phyloP scores from a whole-genome alignment of 2,329 filamentous ascomycete species.

The Colletotrichum sp. region DNA sequence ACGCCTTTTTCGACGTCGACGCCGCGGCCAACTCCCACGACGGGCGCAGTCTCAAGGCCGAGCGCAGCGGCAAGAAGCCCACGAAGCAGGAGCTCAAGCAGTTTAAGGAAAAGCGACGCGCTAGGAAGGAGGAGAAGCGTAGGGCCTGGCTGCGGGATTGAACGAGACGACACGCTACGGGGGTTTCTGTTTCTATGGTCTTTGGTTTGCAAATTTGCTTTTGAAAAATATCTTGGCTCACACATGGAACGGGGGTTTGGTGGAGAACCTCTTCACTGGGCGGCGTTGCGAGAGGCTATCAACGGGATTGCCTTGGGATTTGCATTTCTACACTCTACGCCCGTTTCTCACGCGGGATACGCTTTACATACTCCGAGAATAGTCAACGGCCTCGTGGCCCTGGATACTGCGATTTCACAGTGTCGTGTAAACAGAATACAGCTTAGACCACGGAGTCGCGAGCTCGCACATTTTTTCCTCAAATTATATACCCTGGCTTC shows the following conservation, averaged over 20 bases:
- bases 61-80: slow-evolving; percentile 84
- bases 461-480: neutral
- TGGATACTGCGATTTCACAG: slow-evolving; percentile 13
- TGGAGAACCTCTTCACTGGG: neutral
- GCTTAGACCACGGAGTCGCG: neutral
- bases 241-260: neutral
- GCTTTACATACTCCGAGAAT: neutral
- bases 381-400: neutral
- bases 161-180: slow-evolving; percentile 28
- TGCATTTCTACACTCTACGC: neutral
- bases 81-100: slow-evolving; percentile 86
- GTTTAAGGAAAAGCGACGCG: slow-evolving; percentile 88
- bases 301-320: neutral
- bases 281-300: slow-evolving; percentile 15
- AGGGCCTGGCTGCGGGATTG: slow-evolving; percentile 89
- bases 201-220: neutral
- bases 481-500: neutral
- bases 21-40: slow-evolving; percentile 91
- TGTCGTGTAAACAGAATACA: slow-evolving; percentile 15
- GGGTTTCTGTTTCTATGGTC: neutral
- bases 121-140: slow-evolving; percentile 93
- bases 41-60: slow-evolving; percentile 88
- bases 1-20: slow-evolving; percentile 94
- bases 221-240: neutral
- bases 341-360: neutral